Percentiles rank a stretch among this genome's conserved stretches.
Evolutionary conservation across 495 filamentous ascomycete species (phyloP).

Genomic region (Evansstolkia leycettana): DNA sequence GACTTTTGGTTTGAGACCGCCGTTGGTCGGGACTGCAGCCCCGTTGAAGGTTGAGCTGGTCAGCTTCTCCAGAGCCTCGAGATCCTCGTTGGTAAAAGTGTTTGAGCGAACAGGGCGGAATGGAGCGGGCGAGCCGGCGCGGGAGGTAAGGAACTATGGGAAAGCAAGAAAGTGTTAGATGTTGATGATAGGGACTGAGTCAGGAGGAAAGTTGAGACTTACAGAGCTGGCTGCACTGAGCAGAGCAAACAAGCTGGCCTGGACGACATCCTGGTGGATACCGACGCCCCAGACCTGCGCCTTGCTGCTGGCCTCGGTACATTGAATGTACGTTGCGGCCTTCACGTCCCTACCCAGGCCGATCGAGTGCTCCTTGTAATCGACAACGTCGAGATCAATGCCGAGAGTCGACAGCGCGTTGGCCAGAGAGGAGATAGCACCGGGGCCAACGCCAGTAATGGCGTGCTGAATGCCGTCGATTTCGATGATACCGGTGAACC

Average conservation of each 20-base stretch:
- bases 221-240: constrained; percentile 82
- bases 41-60: constrained; percentile 12
- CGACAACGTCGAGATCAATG: constrained; percentile 80
- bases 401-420: constrained; percentile 71
- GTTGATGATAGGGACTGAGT: not conserved
- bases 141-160: constrained; percentile 36
- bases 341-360: constrained; percentile 69
- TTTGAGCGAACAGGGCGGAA: constrained; percentile 36
- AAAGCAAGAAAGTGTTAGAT: constrained; percentile 7
- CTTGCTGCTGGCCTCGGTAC: constrained; percentile 54
- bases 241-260: constrained; percentile 81
- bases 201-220: constrained; percentile 24
- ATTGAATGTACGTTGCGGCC: constrained; percentile 91
- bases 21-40: constrained; percentile 8
- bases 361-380: constrained; percentile 96
- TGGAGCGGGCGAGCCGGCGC: constrained; percentile 32
- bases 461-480: constrained; percentile 71
- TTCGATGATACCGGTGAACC: constrained; percentile 77
- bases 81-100: constrained; percentile 31
- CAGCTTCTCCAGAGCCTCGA: constrained; percentile 32
- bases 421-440: constrained; percentile 79
- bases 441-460: constrained; percentile 73
- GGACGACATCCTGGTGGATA: constrained; percentile 88
- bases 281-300: constrained; percentile 87
- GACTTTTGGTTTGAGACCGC: constrained; percentile 15